These are phyloP conservation scores for Fusarium temperatum DNA, from an alignment of 2,329 filamentous ascomycete species.

Conservation along the genomic window DNA sequence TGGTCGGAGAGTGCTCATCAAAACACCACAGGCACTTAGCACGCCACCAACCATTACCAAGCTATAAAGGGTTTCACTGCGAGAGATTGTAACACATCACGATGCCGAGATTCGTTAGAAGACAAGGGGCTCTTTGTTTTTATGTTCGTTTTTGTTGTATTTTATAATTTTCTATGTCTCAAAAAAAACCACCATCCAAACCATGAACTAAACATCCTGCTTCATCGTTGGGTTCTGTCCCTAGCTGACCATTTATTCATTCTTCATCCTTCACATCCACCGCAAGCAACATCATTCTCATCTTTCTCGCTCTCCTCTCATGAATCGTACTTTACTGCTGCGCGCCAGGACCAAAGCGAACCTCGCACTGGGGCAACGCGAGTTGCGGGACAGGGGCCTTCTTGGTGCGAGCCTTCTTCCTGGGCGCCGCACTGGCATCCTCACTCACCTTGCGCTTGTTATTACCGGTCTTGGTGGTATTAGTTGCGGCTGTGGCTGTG, in stretches of 20 bases:
- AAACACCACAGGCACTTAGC: not conserved
- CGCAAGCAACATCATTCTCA: not conserved
- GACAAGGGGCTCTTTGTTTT: not conserved
- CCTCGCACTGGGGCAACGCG: not conserved
- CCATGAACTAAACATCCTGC: not conserved
- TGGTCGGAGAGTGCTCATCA: not conserved
- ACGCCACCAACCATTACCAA: not conserved
- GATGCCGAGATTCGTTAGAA: not conserved
- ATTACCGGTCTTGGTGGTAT: not conserved
- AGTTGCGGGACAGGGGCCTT: not conserved
- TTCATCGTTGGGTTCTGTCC: not conserved
- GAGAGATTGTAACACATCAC: not conserved
- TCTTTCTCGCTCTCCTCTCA: not conserved
- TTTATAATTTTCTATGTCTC: not conserved
- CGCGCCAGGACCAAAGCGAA: not conserved
- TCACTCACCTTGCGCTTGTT: constrained; percentile 15
- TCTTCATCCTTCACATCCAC: not conserved
- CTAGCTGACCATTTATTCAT: not conserved
- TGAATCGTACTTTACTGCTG: not conserved
- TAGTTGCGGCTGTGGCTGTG: not conserved
- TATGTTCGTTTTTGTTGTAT: not conserved
- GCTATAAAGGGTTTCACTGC: not conserved
- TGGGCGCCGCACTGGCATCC: not conserved
- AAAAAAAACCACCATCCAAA: not conserved
- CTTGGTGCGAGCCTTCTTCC: constrained; percentile 12